Evolutionary conservation across 2,329 filamentous ascomycete genomes (phyloP).

Genomic region (Clarireedia monteithiana): DNA sequence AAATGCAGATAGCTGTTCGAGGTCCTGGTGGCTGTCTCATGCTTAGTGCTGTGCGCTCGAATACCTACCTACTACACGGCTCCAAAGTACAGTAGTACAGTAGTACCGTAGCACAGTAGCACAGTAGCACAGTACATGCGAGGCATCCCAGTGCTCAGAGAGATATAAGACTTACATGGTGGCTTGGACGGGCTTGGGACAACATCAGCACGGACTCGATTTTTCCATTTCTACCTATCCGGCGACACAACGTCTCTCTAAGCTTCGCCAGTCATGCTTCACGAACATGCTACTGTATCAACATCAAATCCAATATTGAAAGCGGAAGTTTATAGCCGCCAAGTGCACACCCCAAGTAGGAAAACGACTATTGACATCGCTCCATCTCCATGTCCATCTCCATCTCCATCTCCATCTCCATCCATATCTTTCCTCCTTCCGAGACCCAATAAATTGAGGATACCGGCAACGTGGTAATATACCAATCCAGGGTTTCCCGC

Average conservation of each 20-base stretch:
- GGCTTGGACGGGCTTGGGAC: too few relatives aligned
- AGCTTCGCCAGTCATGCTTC: too few relatives aligned
- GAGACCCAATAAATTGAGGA: conserved; percentile 1
- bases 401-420: too few relatives aligned
- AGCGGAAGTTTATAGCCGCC: too few relatives aligned
- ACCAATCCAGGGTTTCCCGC: conserved; percentile 1
- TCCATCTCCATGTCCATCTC: neutral
- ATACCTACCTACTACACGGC: neutral
- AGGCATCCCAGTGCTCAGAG: neutral
- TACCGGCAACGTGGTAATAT: conserved; percentile 6
- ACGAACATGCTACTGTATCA: neutral
- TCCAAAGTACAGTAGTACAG: neutral
- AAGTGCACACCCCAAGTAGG: neutral
- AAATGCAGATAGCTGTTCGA: neutral
- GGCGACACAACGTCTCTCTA: too few relatives aligned
- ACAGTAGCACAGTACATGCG: too few relatives aligned
- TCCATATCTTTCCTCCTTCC: neutral
- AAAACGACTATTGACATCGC: neutral
- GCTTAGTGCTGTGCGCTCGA: neutral
- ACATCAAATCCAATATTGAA: neutral
- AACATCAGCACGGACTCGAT: too few relatives aligned
- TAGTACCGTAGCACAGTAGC: too few relatives aligned
- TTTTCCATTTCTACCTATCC: too few relatives aligned
- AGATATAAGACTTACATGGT: neutral
- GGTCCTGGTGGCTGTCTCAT: neutral